phyloP scores from a whole-genome alignment of 345 rosid genomes.

The Euphorbia pulcherrima region DNA sequence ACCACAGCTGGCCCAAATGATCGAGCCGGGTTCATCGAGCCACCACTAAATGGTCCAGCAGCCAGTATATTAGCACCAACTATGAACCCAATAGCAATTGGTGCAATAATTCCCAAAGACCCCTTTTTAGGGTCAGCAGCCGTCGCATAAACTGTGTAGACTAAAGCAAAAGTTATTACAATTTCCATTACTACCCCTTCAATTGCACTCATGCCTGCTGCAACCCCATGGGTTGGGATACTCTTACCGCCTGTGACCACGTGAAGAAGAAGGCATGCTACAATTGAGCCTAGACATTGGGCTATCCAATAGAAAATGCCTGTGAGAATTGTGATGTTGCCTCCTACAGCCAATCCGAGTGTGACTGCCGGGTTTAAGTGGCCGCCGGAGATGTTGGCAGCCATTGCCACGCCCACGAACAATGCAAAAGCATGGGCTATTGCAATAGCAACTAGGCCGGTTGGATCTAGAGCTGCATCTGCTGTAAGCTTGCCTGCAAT shows the following conservation, averaged over 20 bases:
- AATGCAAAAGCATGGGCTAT: constrained; percentile 79
- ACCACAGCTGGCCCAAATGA: constrained; percentile 90
- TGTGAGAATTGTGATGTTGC: constrained; percentile 69
- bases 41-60: constrained; percentile 89
- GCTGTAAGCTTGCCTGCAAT: constrained; percentile 65
- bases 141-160: constrained; percentile 83
- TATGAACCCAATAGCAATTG: constrained; percentile 80
- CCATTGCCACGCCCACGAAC: constrained; percentile 77
- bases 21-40: constrained; percentile 93
- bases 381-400: constrained; percentile 89
- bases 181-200: constrained; percentile 77
- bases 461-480: constrained; percentile 64
- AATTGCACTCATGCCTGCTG: constrained; percentile 50
- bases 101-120: constrained; percentile 65
- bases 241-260: constrained; percentile 55
- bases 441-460: constrained; percentile 80
- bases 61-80: constrained; percentile 93
- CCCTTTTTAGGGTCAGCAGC: constrained; percentile 88
- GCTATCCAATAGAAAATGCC: constrained; percentile 86
- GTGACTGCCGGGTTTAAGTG: constrained; percentile 90
- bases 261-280: constrained; percentile 75
- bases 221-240: constrained; percentile 72
- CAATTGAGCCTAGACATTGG: constrained; percentile 77
- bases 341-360: constrained; percentile 75
- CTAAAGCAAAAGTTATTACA: constrained; percentile 65